Evolutionary conservation across 1,284 basidiomycete species (phyloP), one percentile per base, ranked within the genome.

Genomic region (Austroboletus niveus): DNA sequence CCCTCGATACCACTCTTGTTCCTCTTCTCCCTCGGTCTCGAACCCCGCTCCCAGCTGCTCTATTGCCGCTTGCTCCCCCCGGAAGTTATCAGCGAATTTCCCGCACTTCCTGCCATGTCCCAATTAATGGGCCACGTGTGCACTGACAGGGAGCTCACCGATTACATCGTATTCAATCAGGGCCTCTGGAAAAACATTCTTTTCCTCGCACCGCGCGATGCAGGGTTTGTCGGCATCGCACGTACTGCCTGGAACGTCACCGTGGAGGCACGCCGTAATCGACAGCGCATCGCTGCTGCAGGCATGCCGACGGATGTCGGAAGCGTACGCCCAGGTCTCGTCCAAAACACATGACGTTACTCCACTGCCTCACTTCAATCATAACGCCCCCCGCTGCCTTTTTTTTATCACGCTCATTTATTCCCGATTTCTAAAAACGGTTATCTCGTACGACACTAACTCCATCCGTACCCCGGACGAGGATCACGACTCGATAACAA

Each of bases 51-150:
- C 4, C 66, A 69, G 42, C 49, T 66, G n/a, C 65, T 76, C 39
- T 72, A 61, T 30, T 69, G 71, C 12, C 65, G 61, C 48, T 61
- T 77, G 42, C 72, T 78, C 36, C 75, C 75, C 0, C 39, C 61
- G 8, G 62, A 66, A 52, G 75, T 71, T 44, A 70, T 77, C 34
- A 70, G 61, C 42, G 75, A 77, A 64, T 77, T 73, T 56, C 76
- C 85, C 2, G 76, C 82, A 44, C 72, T 76, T 12, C 72, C 78
- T 4, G 73, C 75, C 11, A 85, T 86, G 82, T 73, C 81, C 1
- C 67, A 72, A 31, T 69, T 60, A 17, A 64, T 77, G 66, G 68
- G 64, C 22, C 49, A 50, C 14, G 35, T 58, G 8, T 72, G 69
- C 60, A 58, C 44, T 47, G 62, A 63, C 29, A 66, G 60, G 30